Percentiles rank a stretch among this genome's conserved stretches.
These are phyloP conservation scores for Wakefieldia striispora DNA, from an alignment of 768 basidiomycete genomes.

Conservation along the genomic window DNA sequence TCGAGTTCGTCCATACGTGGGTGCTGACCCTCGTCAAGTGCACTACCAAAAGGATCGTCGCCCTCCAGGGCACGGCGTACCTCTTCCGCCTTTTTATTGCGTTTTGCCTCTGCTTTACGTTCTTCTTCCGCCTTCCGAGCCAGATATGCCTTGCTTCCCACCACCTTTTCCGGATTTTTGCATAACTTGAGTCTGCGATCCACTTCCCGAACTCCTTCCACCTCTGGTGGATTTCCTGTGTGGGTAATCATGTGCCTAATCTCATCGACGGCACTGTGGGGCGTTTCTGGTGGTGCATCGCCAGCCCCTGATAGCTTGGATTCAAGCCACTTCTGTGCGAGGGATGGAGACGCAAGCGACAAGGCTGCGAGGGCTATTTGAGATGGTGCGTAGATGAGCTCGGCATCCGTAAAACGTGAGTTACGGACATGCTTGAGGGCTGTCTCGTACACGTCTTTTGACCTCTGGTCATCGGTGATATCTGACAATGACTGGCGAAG, in stretches of 20 bases:
- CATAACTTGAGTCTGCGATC: conserved; percentile 84
- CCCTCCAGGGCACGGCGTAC: conserved; percentile 44
- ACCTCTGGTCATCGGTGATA: conserved; percentile 42
- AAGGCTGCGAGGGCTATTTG: conserved; percentile 88
- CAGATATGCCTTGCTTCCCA: conserved; percentile 81
- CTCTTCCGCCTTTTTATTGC: conserved; percentile 58
- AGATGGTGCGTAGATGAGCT: conserved; percentile 88
- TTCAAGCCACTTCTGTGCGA: conserved; percentile 61
- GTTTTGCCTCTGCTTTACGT: conserved; percentile 64
- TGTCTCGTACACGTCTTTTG: conserved; percentile 57
- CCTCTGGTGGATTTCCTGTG: conserved; percentile 62
- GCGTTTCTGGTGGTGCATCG: conserved; percentile 16
- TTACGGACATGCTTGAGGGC: conserved; percentile 67
- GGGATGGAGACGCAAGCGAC: conserved; percentile 57
- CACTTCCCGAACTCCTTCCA: conserved; percentile 84
- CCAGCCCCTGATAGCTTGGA: conserved; percentile 33
- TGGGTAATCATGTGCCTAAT: conserved; percentile 55
- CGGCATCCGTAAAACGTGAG: conserved; percentile 88
- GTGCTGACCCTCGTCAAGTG: conserved; percentile 38
- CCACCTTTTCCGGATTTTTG: conserved; percentile 95
- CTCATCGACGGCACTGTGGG: conserved; percentile 35
- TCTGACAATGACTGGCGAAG: conserved; percentile 55
- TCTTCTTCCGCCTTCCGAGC: conserved; percentile 73
- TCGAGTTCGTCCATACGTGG: conserved; percentile 36
- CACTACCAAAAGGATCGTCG: conserved; percentile 71